Base-by-base conservation (phyloP, 2,329 filamentous ascomycete genomes). In the Aspergillus persii region DNA sequence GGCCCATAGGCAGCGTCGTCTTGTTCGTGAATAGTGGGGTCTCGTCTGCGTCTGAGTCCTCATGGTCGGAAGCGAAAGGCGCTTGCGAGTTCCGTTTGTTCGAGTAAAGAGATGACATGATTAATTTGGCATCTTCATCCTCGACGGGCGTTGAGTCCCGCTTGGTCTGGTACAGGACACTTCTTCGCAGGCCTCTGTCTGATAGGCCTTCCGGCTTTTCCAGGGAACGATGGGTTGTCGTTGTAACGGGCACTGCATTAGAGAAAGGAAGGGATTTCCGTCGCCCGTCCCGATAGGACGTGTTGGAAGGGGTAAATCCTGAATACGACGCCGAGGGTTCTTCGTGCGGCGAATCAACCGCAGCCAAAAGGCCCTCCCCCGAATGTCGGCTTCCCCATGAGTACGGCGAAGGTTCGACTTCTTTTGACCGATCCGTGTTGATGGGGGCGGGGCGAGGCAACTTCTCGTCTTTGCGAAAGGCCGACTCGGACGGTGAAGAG, bases 381-480 rank as follows among this genome's bases (percentile, higher is more conserved):
- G 82, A 83, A 53, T 78, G 77, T 54, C 78, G 79, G 65, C 81
- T 84, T 55, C 77, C 79, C 79, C 80, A 83, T 30, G 82, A 84
- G 63, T 80, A 79, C 55, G 81, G 79, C 15, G 81, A 80, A 18
- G 77, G 71, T 55, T 82, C 80, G 18, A 81, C 71, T 31, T 77
- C 69, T 55, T 75, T 70, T 33, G 76, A 75, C 56, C 73, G 73
- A 63, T 81, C 74, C 54, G 78, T 78, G 52, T 74, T 76, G 58
- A 83, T 78, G 8, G 82, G 78, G 27, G 74, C 58, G 15, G 76
- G 72, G n/a, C 69, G 68, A 23, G 71, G 57, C 36, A 64, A 60
- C 39, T 66, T 71, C 33, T 65, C 67, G 12, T 69, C 66, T 52
- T 62, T 69, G 23, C 63, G 67, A 26, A 60, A 60, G 1, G 65